phyloP scores from a whole-genome alignment of 805 yeast genomes.

The Candida hispaniensis region DNA sequence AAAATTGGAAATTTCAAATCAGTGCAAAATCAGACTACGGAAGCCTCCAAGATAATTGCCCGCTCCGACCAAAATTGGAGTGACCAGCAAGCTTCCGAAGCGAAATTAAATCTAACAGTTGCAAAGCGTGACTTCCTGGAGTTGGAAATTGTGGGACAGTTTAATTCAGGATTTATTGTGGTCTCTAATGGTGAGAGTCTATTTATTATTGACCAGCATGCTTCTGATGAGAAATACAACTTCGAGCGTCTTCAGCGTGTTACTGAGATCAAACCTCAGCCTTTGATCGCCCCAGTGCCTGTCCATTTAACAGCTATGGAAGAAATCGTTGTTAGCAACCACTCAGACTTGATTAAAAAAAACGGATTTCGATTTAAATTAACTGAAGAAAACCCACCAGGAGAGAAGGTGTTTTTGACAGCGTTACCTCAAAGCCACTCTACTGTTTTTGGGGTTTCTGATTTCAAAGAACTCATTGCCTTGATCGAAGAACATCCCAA shows the following conservation, averaged over 20 bases:
- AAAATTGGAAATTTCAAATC: slow-evolving; percentile 3
- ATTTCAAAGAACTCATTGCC: slow-evolving; percentile 69
- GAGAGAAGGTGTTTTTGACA: slow-evolving; percentile 41
- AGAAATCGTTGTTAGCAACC: slow-evolving; percentile 57
- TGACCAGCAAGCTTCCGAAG: slow-evolving; percentile 39
- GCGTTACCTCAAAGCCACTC: slow-evolving; percentile 68
- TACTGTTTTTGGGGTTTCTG: slow-evolving; percentile 49
- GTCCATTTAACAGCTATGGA: slow-evolving; percentile 69
- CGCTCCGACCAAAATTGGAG: not conserved
- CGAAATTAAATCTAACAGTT: slow-evolving; percentile 47
- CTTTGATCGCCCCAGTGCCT: slow-evolving; percentile 46
- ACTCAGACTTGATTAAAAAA: slow-evolving; percentile 43
- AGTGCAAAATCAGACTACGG: not conserved
- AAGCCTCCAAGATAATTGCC: not conserved
- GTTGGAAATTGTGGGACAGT: slow-evolving; percentile 86
- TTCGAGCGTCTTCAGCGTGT: slow-evolving; percentile 58
- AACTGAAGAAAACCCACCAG: slow-evolving; percentile 44
- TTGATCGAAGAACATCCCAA: slow-evolving; percentile 49
- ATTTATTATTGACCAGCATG: slow-evolving; percentile 93
- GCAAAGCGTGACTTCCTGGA: slow-evolving; percentile 58
- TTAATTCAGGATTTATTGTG: slow-evolving; percentile 88
- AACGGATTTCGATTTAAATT: slow-evolving; percentile 68
- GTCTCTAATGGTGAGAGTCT: slow-evolving; percentile 46
- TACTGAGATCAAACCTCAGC: slow-evolving; percentile 55
- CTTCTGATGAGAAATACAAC: slow-evolving; percentile 90